phyloP scores from a whole-genome alignment of 306 rosid genomes.

The Mimosa pudica region DNA sequence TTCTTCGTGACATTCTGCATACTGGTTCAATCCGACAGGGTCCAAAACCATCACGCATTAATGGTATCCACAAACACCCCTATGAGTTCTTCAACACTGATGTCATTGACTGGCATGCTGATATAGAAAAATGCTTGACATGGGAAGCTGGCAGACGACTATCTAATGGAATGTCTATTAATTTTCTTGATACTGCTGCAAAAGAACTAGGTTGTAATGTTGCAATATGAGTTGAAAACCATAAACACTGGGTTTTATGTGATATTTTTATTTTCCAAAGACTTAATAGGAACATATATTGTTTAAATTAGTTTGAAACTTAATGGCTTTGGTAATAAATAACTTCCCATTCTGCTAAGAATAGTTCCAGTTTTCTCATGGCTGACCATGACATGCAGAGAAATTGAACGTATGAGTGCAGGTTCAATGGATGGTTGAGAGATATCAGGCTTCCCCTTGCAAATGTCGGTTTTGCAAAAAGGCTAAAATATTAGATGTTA shows the following conservation, averaged over 20 bases:
- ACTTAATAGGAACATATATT: constrained; percentile 2
- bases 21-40: constrained; percentile 48
- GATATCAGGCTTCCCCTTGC: background rate
- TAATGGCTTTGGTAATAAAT: constrained; percentile 18
- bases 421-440: background rate
- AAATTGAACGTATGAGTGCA: background rate
- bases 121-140: constrained; percentile 58
- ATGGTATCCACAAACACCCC: constrained; percentile 45
- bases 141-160: constrained; percentile 80
- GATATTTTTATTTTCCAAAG: constrained; percentile 4
- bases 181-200: constrained; percentile 65
- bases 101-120: constrained; percentile 60
- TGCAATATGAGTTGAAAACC: constrained; percentile 43
- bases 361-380: background rate
- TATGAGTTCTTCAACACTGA: constrained; percentile 51
- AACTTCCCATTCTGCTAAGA: constrained; percentile 3
- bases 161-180: constrained; percentile 57
- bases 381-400: background rate
- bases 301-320: constrained; percentile 3
- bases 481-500: background rate
- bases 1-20: constrained; percentile 75
- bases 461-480: background rate
- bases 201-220: constrained; percentile 68
- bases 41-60: constrained; percentile 42
- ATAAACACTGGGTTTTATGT: constrained; percentile 32